Evolutionary conservation across 345 rosid species (phyloP), one percentile per base, ranked within the genome.

Genomic region (Pugionium cornutum): DNA sequence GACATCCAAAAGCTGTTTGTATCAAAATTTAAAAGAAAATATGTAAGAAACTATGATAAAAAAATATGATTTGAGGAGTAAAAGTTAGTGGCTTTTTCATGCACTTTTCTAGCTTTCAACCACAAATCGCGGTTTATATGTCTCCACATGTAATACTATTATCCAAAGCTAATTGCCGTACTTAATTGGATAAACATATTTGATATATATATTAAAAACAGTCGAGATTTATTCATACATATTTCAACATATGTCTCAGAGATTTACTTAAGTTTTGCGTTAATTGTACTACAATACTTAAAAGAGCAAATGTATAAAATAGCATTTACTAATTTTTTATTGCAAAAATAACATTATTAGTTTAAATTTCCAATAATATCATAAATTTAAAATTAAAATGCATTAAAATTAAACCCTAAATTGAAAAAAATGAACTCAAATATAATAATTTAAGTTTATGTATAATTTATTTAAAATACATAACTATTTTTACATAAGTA

Each of bases 1-100:
- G 58, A 66, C 65, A 58, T 43, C 76, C 56, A 72, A 72, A 72
- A 66, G 76, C 55, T 72, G 37, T 25, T 42, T 51, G 58, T 28
- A 31, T 34, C 18, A 18, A 6, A 40, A 57, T 50, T 27, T 44
- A 7, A 48, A 37, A 4, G 26, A 11, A 39, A 37, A 68, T 32
- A 4, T 6, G 36, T 62, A 25, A 62, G 32, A 54, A 54, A 34
- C 11, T 9, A 69, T 11, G 26, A 67, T 57, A 10, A 5, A 44
- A 2, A 40, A 53, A 69, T 59, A 51, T 11, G 4, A 57, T 47
- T 58, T 44, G 62, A 48, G 46, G 62, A 69, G 61, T 60, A 53
- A 62, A 50, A 44, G 68, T 53, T 62, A 64, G 50, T 25, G 50
- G 55, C 46, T 37, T 53, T 63, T 62, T 48, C 57, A 46, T 53